Evolutionary conservation across 2,329 filamentous ascomycete species (phyloP), one percentile per base, ranked within the genome.

Genomic region (Mycosphaerelloides madeirae): DNA sequence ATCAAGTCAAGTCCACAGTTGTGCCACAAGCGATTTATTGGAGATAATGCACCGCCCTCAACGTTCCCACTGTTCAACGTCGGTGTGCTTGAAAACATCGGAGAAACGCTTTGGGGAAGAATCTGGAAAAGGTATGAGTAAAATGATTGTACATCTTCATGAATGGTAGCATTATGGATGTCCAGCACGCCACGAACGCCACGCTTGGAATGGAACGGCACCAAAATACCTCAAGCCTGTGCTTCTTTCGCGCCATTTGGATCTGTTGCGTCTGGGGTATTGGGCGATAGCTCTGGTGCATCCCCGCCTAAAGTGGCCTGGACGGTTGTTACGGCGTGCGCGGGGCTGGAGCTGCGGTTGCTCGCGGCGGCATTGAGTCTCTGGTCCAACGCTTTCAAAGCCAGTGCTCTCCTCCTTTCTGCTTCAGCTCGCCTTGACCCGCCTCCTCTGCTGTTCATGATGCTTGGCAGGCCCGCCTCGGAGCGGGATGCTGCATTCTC

Each of bases 381-480:
- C 69, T 97, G 89, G 66, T 98, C 93, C 43, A 98, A 71, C 3
- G 90, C 91, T 63, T 91, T 91, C 44, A 98, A 75, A 1, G 93
- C 93, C 54, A 98, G 71, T 0, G 90, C 90, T 54, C 93, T 79
- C 63, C 93, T 80, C 54, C 93, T 75, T 72, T 97, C 93, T 1
- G 91, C 91, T 67, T 97, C 93, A 38, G 93, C 91, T 47, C 90
- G 41, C 14, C 53, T 43, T 11, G 69, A 66, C 16, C 67, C 83
- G 12, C 64, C 68, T 25, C 70, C 65, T 39, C 70, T 69, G 41
- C 65, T 65, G 56, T 74, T 77, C 64, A 81, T 74, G 36, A 82
- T 67, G 50, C 72, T 79, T 1, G 80, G 80, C 37, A 83, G 63
- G 7, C 78, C 79, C 3, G 75, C 77, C 52, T 83, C 79, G 2